A percentile compares a stretch with the other conserved stretches of the same genome.
These are phyloP conservation scores for Entomophthora muscae DNA, from an alignment of 371 early-diverging fungal species.

Conservation along the genomic window DNA sequence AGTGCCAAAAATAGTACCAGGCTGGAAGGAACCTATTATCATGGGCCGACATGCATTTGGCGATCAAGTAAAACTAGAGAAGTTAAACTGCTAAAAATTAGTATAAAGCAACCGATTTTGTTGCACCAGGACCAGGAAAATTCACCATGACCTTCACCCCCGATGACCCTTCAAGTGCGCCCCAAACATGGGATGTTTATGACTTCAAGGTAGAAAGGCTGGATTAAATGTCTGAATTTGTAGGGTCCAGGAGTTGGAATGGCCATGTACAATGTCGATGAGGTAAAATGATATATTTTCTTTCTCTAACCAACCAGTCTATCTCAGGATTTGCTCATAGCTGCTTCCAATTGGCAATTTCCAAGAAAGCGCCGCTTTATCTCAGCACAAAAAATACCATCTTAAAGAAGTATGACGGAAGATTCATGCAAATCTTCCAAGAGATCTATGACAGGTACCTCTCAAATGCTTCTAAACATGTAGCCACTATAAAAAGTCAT, in stretches of 20 bases:
- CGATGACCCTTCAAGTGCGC: conserved; percentile 40
- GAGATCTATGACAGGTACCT: conserved; percentile 60
- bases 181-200: conserved; percentile 45
- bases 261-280: conserved; percentile 89
- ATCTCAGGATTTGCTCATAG: conserved; percentile 83
- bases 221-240: neutral
- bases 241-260: conserved; percentile 71
- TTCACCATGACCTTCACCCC: conserved; percentile 82
- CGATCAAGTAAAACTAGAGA: conserved; percentile 56
- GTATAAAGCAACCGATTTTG: conserved; percentile 91
- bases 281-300: conserved; percentile 15
- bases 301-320: conserved; percentile 24
- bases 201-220: conserved; percentile 37
- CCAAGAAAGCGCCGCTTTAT: conserved; percentile 77
- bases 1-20: conserved; percentile 81
- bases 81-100: conserved; percentile 12
- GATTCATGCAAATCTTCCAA: conserved; percentile 94
- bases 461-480: conserved; percentile 6
- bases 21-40: conserved; percentile 89
- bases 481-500: conserved; percentile 43
- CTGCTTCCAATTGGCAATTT: conserved; percentile 84
- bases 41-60: conserved; percentile 94
- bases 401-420: conserved; percentile 90
- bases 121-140: conserved; percentile 72
- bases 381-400: conserved; percentile 96